A percentile compares a stretch with the other conserved stretches of the same genome.
Conservation (phyloP, 495 filamentous ascomycete genomes). For the Hyaloscypha variabilis region DNA sequence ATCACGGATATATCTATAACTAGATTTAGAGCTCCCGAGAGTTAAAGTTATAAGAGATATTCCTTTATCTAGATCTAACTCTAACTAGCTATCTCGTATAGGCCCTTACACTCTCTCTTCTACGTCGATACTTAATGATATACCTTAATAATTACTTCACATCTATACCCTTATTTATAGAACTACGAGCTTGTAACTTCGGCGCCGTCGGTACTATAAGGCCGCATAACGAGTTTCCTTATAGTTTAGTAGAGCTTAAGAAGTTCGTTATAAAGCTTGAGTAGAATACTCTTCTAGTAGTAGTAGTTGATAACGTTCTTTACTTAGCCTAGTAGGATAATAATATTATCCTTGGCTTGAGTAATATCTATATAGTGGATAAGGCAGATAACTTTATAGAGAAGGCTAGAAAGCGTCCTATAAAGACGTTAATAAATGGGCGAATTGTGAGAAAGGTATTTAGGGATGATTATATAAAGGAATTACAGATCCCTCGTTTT, state of each 20-base stretch:
- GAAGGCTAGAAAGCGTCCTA: constrained; percentile 6
- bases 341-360: constrained; percentile 21
- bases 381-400: neutral
- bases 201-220: constrained; percentile 19
- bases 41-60: constrained; percentile 14
- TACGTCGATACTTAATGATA: neutral
- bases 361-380: constrained; percentile 18
- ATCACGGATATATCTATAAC: constrained; percentile 21
- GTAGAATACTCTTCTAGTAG: constrained; percentile 22
- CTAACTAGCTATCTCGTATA: constrained; percentile 1
- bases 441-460: constrained; percentile 17
- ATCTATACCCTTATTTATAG: constrained; percentile 13
- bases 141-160: constrained; percentile 10
- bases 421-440: constrained; percentile 19
- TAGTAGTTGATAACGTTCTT: constrained; percentile 14
- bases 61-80: neutral
- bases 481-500: constrained; percentile 18
- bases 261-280: constrained; percentile 14
- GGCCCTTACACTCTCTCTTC: constrained; percentile 6
- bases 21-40: constrained; percentile 14
- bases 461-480: constrained; percentile 10
- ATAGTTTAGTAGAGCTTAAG: constrained; percentile 6
- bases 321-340: constrained; percentile 25
- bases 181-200: constrained; percentile 8
- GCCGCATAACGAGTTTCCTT: constrained; percentile 16